A percentile compares a stretch with the other conserved stretches of the same genome.
These are phyloP conservation scores for Pseudonitzschia delicatissima DNA, from an alignment of 108 stramenopile species.

Conservation along the genomic window DNA sequence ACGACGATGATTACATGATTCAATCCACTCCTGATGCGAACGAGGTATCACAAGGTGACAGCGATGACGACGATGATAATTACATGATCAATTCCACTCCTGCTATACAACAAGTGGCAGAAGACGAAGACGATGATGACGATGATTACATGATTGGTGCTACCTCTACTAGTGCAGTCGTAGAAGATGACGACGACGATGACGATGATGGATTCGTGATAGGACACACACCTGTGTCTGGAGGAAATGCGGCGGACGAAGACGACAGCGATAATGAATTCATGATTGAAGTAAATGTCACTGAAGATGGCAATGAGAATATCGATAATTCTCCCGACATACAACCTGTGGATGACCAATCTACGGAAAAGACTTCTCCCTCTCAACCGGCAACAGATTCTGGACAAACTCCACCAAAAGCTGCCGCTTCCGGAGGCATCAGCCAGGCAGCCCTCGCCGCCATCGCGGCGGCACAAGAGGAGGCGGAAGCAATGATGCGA, in stretches of 20 bases:
- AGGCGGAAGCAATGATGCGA: constrained; percentile 52
- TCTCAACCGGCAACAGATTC: neutral
- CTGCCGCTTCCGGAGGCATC: constrained; percentile 20
- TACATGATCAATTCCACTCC: constrained; percentile 14
- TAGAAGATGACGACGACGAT: constrained; percentile 15
- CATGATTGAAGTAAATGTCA: no score
- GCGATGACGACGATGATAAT: constrained; percentile 9
- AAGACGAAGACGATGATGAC: constrained; percentile 12
- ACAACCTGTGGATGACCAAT: neutral
- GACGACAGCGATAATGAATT: no score
- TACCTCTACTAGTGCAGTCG: neutral
- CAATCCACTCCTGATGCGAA: neutral
- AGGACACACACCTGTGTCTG: neutral
- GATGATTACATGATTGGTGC: neutral
- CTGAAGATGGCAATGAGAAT: no score
- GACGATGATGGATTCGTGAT: constrained; percentile 1
- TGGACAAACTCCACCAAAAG: no score
- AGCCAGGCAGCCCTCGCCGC: constrained; percentile 52
- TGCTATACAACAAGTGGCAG: neutral
- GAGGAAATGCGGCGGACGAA: no score
- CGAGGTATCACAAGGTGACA: neutral
- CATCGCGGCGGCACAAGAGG: constrained; percentile 42
- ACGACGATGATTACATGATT: neutral
- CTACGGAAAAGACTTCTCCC: neutral
- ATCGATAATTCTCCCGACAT: neutral